Evolutionary conservation across 106 monocot species (phyloP).

Genomic region (Dendrobium chrysotoxum): DNA sequence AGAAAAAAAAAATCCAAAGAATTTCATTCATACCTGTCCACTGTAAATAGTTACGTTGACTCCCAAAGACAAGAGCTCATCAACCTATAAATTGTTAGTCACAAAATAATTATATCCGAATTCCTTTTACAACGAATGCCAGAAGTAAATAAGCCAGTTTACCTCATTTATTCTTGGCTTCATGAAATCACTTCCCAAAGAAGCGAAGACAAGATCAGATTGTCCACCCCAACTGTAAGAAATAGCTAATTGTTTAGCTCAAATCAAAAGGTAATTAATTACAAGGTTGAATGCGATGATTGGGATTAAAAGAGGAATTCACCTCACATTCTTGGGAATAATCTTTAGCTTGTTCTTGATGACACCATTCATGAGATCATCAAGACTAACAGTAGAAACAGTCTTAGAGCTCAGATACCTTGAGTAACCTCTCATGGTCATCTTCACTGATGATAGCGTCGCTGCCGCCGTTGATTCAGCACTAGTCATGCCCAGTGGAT

Average conservation of each 20-base stretch:
- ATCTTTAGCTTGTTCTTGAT: conserved; percentile 74
- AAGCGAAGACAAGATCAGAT: conserved; percentile 50
- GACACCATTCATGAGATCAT: conserved; percentile 57
- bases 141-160: not conserved
- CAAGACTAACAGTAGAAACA: conserved; percentile 14
- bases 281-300: not conserved
- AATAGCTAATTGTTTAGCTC: not conserved
- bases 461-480: not conserved
- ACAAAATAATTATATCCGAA: not conserved
- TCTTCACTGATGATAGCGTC: not conserved
- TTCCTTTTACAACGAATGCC: not conserved
- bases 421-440: conserved; percentile 33
- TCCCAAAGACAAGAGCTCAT: conserved; percentile 69
- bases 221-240: conserved; percentile 73
- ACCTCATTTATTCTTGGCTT: conserved; percentile 91
- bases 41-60: conserved; percentile 92
- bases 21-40: conserved; percentile 63
- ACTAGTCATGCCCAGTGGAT: conserved; percentile 13
- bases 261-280: not conserved
- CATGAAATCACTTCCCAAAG: conserved; percentile 67
- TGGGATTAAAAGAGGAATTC: not conserved
- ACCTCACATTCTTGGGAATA: conserved; percentile 78
- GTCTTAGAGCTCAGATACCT: conserved; percentile 54
- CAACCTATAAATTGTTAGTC: conserved; percentile 50
- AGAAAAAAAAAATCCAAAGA: not conserved